Percentiles rank a stretch among this genome's conserved stretches.
These are phyloP conservation scores for Phylloporus sp. DNA, from an alignment of 768 basidiomycete genomes.

Conservation along the genomic window DNA sequence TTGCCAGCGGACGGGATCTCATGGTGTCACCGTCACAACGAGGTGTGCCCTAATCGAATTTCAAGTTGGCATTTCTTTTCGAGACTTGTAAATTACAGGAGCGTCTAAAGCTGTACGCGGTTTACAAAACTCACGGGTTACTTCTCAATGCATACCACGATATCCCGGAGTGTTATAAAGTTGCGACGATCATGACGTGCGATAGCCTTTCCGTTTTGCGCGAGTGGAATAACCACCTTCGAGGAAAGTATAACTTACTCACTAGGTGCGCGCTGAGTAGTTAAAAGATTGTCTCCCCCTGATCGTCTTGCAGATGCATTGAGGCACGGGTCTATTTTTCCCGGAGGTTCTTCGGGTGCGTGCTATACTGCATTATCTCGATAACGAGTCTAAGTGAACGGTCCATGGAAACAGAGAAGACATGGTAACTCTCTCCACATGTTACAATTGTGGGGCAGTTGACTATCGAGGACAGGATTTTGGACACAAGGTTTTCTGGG, in stretches of 20 bases:
- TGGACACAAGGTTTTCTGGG: conserved; percentile 38
- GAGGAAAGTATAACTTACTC: conserved; percentile 32
- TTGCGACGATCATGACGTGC: conserved; percentile 26
- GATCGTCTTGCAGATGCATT: conserved; percentile 31
- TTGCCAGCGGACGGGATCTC: conserved; percentile 2
- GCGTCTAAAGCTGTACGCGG: conserved; percentile 35
- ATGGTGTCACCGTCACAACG: conserved; percentile 34
- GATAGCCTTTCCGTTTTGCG: conserved; percentile 29
- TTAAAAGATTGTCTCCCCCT: neutral
- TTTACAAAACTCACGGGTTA: conserved; percentile 34
- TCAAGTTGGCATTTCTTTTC: neutral
- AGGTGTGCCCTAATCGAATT: conserved; percentile 13
- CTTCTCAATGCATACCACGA: conserved; percentile 30
- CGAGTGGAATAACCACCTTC: conserved; percentile 32
- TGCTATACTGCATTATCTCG: neutral
- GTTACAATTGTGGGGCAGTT: neutral
- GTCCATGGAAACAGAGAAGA: conserved; percentile 13
- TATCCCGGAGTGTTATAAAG: conserved; percentile 23
- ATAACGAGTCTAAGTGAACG: neutral
- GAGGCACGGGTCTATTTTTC: conserved; percentile 36
- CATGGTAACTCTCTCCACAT: conserved; percentile 12
- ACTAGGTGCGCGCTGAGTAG: conserved; percentile 22
- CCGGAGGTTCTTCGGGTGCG: conserved; percentile 40
- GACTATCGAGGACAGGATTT: conserved; percentile 30
- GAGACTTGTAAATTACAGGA: conserved; percentile 15